Base-by-base conservation (phyloP, 352 stramenopile genomes). In the Globisporangium camurandrum region DNA sequence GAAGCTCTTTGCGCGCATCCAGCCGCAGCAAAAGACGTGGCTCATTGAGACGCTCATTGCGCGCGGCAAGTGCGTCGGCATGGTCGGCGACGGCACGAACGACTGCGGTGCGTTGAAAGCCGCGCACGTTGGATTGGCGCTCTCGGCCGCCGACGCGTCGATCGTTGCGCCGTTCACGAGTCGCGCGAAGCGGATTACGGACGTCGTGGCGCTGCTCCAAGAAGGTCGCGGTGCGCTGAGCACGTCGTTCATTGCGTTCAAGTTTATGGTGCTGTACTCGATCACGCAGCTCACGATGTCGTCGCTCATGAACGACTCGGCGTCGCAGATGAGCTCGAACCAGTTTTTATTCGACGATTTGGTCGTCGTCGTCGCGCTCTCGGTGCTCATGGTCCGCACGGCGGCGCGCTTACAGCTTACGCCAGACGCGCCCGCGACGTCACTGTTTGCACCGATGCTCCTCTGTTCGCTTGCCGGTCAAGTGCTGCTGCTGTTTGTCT, bases 181-280 rank as follows among this genome's bases (percentile, higher is more conserved):
- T 41, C 66, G 86, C 24, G 71, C 84, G 23, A 93, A 96, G 45
- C 67, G 59, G 7, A 83, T 97, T 34, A 76, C 63, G 16, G 87
- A 90, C 44, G 86, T 96, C 1, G 58, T 92, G 1, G 78, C 87
- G 47, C 54, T 97, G 20, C 49, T 97, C 11, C 73, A 70, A 27
- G 91, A 97, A 65, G 91, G 91, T 30, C 79, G 88, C 17, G 93
- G 87, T 42, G 82, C 88, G 27, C 69, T 97, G 16, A 90, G 84
- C 49, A 92, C 87, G 37, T 85, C 90, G 24, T 89, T 97, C 24
- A 70, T 88, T 7, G 67, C 70, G 4, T 97, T 96, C 66, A 91
- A 95, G 47, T 97, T 84, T 59, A 93, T 96, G 78, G 86, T 97
- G 40, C 72, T 97, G 41, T 97, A 96, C 69, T 86, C 85, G 42